Conservation (phyloP, 2,329 filamentous ascomycete species). For the Aspergillus chevalieri region DNA sequence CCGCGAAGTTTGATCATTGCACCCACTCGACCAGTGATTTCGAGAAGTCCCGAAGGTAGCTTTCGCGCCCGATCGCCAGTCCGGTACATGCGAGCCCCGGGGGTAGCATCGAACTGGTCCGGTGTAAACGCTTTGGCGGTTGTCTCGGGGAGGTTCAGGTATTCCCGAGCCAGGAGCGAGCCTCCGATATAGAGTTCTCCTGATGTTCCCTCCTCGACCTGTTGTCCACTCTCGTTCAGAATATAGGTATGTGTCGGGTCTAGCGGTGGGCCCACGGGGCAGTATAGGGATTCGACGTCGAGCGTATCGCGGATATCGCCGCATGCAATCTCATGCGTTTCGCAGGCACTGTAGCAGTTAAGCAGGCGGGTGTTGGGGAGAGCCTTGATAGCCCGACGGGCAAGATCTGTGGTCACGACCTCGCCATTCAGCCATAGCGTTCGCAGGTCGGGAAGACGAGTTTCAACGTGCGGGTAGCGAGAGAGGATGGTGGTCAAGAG, state of each 20-base stretch:
- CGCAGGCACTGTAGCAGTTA: constrained; percentile 77
- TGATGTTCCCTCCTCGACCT: constrained; percentile 55
- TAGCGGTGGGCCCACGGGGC: constrained; percentile 66
- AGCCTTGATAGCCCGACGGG: constrained; percentile 59
- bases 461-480: constrained; percentile 59
- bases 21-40: constrained; percentile 70
- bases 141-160: constrained; percentile 72
- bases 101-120: constrained; percentile 56
- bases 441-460: constrained; percentile 58
- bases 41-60: constrained; percentile 61
- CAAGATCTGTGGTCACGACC: constrained; percentile 72
- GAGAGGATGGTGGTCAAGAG: constrained; percentile 68
- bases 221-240: constrained; percentile 61
- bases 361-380: constrained; percentile 64
- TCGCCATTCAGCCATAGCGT: constrained; percentile 78
- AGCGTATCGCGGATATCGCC: constrained; percentile 67
- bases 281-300: constrained; percentile 59
- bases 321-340: constrained; percentile 74
- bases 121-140: constrained; percentile 66
- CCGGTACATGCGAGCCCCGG: constrained; percentile 64
- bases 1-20: constrained; percentile 77
- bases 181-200: constrained; percentile 75
- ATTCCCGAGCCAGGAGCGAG: constrained; percentile 65
- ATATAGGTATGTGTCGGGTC: constrained; percentile 66
- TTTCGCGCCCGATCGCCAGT: constrained; percentile 67